Evolutionary conservation across 352 stramenopile species (phyloP), one percentile per base, ranked within the genome.

Genomic region (Thalassiosira livingstoniorum): DNA sequence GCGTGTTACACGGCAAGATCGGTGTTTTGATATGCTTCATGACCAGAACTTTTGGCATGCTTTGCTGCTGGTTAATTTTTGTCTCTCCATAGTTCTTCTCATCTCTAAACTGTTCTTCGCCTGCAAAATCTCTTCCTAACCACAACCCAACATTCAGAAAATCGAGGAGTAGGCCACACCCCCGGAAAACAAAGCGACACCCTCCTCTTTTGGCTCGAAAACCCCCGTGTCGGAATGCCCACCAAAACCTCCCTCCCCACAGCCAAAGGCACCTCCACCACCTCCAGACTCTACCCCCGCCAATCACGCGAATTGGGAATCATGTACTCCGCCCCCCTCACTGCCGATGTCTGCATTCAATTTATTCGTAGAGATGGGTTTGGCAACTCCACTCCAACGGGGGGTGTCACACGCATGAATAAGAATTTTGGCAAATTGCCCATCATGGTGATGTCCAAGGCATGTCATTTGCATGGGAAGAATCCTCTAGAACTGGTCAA

Each of bases 401-500:
- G 82, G 5, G 62, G 77, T 25, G 70, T 93, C 21, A 63, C 83
- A 0, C 87, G 89, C 64, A 82, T 94, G 11, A 57, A 86, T 23
- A 79, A 88, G 35, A 89, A 84, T 23, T 88, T 99, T 70, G 97
- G 97, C 4, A 94, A 98, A 32, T 96, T 99, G 63, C 98, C 98
- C 0, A 98, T 99, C 76, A 99, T 99, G 97, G 96, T 99, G 61
- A 92, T 96, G 79, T 98, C 95, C 27, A 97, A 98, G 76, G 95
- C 94, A 31, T 99, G 97, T 92, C 97, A 99, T 88, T 91, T 99
- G 35, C 85, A 95, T 58, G 92, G 92, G 3, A 93, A 98, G 63
- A 88, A 84, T 29, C 96, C 97, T 0, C 77, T 87, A 0, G 87
- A 99, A 76, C 89, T 99, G 25, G 93, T 99, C 5, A 82, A 96